Conservation (phyloP, 2,329 filamentous ascomycete genomes). For the Penicillium hesseltinei region DNA sequence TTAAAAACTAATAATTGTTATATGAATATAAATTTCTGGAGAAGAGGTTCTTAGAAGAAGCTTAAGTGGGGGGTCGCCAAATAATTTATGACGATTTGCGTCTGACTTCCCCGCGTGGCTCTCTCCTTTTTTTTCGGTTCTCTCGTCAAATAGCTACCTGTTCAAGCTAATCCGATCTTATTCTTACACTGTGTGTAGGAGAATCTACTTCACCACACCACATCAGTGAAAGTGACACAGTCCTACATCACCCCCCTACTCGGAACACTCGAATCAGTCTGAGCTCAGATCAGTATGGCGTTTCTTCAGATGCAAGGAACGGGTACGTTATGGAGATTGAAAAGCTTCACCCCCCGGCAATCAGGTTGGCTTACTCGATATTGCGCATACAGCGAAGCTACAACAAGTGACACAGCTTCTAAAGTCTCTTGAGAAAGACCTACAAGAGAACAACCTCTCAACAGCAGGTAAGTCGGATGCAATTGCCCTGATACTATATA, state of each 20-base stretch:
- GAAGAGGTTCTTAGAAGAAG: neutral
- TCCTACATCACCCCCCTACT: neutral
- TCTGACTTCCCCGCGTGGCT: constrained; percentile 13
- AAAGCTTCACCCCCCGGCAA: neutral
- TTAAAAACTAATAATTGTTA: neutral
- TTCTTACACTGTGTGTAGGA: neutral
- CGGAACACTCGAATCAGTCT: neutral
- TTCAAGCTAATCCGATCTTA: neutral
- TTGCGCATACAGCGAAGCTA: constrained; percentile 59
- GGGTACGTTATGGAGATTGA: constrained; percentile 20
- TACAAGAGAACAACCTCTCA: constrained; percentile 58
- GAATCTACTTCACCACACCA: neutral
- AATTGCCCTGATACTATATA: neutral
- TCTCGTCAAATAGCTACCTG: neutral
- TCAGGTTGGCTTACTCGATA: neutral
- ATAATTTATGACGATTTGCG: constrained; percentile 10
- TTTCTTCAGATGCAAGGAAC: constrained; percentile 25
- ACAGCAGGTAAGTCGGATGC: constrained; percentile 55
- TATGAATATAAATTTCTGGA: neutral
- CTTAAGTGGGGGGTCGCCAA: constrained; percentile 6
- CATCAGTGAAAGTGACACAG: neutral
- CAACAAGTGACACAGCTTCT: constrained; percentile 66
- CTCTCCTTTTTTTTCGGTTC: neutral
- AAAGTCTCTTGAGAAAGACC: constrained; percentile 60
- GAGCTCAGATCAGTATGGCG: constrained; percentile 22